Conservation (phyloP, 2,329 filamentous ascomycete genomes). For the Xylogone sp. region DNA sequence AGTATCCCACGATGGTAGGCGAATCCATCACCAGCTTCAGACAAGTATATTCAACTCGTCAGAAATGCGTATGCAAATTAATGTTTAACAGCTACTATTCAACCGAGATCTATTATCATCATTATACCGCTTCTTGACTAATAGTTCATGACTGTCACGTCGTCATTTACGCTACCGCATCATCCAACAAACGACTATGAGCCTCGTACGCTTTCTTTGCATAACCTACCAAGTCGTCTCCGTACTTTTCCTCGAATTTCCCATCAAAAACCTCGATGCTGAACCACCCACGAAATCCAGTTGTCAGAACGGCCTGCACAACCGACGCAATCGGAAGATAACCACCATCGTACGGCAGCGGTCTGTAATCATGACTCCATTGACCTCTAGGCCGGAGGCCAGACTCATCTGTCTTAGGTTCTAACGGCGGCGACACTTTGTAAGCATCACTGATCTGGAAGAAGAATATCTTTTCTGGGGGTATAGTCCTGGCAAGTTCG, state of each 20-base stretch:
- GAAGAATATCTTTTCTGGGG: slow-evolving; percentile 68
- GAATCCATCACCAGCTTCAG: too few species aligned
- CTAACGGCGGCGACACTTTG: slow-evolving; percentile 52
- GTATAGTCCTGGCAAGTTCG: slow-evolving; percentile 53
- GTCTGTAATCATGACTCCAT: slow-evolving; percentile 71
- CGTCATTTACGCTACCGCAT: slow-evolving; percentile 2
- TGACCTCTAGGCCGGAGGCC: slow-evolving; percentile 57
- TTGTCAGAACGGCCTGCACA: slow-evolving; percentile 59
- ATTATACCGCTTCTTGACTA: too few species aligned
- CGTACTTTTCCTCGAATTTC: slow-evolving; percentile 48
- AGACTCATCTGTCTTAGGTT: slow-evolving; percentile 40
- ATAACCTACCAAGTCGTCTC: neutral
- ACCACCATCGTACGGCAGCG: slow-evolving; percentile 65
- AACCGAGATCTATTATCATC: too few species aligned
- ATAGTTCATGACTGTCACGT: too few species aligned
- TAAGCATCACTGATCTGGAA: slow-evolving; percentile 76
- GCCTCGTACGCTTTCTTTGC: slow-evolving; percentile 41
- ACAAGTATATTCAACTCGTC: too few species aligned
- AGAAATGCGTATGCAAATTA: too few species aligned
- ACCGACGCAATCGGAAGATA: slow-evolving; percentile 67
- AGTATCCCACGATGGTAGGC: too few species aligned
- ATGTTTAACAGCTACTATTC: too few species aligned
- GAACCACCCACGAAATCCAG: slow-evolving; percentile 62
- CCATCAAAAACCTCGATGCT: slow-evolving; percentile 69
- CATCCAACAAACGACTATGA: slow-evolving; percentile 34